These are phyloP conservation scores for Madurella fahalii DNA, from an alignment of 2,329 filamentous ascomycete species.

Conservation along the genomic window DNA sequence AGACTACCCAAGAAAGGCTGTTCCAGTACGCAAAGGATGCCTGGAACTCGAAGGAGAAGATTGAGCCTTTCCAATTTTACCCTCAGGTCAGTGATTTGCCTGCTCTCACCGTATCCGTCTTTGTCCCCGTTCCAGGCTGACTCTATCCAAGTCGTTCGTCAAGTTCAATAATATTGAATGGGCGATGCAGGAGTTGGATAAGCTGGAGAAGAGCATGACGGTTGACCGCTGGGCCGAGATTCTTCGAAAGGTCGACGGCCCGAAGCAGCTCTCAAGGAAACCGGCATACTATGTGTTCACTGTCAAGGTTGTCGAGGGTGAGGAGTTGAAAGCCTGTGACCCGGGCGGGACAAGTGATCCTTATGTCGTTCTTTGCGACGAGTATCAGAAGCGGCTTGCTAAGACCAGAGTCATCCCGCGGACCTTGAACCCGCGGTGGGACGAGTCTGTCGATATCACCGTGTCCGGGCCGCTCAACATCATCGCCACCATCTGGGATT, in stretches of 20 bases:
- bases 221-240: conserved; percentile 86
- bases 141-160: conserved; percentile 73
- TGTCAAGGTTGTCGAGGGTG: conserved; percentile 96
- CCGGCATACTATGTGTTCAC: conserved; percentile 94
- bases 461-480: conserved; percentile 88
- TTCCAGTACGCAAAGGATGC: conserved; percentile 91
- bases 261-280: conserved; percentile 58
- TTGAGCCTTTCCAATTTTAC: conserved; percentile 96
- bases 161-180: conserved; percentile 98
- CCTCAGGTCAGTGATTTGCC: conserved; percentile 62
- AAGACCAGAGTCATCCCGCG: conserved; percentile 91
- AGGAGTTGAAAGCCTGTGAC: conserved; percentile 97
- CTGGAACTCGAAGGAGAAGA: conserved; percentile 85
- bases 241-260: conserved; percentile 68
- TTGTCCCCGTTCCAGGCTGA: neutral
- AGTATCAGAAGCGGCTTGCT: conserved; percentile 93
- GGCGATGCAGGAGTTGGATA: conserved; percentile 86
- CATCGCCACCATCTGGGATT: conserved; percentile 97
- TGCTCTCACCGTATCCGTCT: neutral
- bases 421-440: conserved; percentile 92
- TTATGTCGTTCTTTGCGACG: conserved; percentile 93
- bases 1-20: conserved; percentile 87
- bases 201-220: conserved; percentile 82
- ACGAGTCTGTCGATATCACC: conserved; percentile 93
- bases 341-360: conserved; percentile 91